Evolutionary conservation across 208 protist genomes (phyloP), one percentile per base, ranked within the genome.

Genomic region (Wallacemonas rigidus): DNA sequence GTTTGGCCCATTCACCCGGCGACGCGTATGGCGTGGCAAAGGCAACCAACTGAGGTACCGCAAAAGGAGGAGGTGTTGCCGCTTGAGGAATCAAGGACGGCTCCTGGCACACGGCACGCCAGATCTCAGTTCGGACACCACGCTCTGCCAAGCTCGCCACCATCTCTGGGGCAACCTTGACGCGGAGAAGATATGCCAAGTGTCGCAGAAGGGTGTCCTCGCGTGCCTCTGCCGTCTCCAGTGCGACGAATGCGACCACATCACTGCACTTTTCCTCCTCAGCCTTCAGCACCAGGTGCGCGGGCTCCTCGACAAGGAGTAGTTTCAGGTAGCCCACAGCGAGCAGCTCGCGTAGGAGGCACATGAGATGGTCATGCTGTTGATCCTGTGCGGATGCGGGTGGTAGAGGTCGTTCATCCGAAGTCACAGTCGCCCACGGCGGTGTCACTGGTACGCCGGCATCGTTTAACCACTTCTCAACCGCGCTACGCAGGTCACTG

Each of bases 301-400:
- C 67, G 26, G 67, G 58, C 45, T 71, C 72, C 60, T 87, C 83
- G 38, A 77, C 62, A 38, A 94, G 48, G 2, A 95, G 68, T 9
- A 82, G 36, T 50, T 89, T 87, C 35, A 91, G 69, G 6, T 91
- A 64, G 50, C 84, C 87, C 44, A 92, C 54, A 47, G 80, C 83
- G 41, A 65, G 60, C 12, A 65, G 36, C 39, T 65, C 60, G 43
- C 60, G 60, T 41, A 58, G 47, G 0, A 55, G 17, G 15, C 50
- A 17, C 51, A 58, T 40, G n/a, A 69, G 64, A 11, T 7, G 6
- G 11, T 3, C 38, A 7, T 36, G 47, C 14, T 55, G 47, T 69
- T 68, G 43, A 51, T 35, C 45, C 26, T 26, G 26, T 26, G 26
- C 26, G 26, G 26, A 26, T 26, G 26, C 26, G 26, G 38, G 41